These are phyloP conservation scores for Xylariaceae sp. DNA, from an alignment of 2,329 filamentous ascomycete species.

Conservation along the genomic window DNA sequence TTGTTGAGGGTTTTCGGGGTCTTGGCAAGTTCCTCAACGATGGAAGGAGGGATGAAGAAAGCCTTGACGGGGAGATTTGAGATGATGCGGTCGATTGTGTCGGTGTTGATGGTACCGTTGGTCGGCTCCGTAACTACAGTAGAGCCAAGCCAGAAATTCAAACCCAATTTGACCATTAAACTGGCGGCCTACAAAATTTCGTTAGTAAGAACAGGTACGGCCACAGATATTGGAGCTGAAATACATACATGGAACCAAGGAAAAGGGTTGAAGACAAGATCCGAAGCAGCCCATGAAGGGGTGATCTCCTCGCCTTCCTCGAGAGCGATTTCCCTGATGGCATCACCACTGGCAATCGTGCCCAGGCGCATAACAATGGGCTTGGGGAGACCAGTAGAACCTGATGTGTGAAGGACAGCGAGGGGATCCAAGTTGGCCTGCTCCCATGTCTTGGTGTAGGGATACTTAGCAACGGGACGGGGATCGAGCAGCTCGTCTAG, in stretches of 20 bases:
- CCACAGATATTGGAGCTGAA: not conserved
- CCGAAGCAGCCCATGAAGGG: constrained; percentile 18
- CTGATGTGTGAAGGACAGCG: constrained; percentile 23
- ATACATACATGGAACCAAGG: constrained; percentile 23
- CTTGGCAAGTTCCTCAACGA: constrained; percentile 22
- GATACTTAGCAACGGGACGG: constrained; percentile 19
- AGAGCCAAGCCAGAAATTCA: constrained; percentile 24
- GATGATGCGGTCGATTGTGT: constrained; percentile 23
- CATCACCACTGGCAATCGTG: constrained; percentile 22
- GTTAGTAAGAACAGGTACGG: not conserved
- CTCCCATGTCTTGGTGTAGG: constrained; percentile 22
- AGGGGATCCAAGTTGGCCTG: constrained; percentile 20
- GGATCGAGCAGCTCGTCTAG: constrained; percentile 20
- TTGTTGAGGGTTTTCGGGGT: constrained; percentile 18
- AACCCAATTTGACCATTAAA: constrained; percentile 23
- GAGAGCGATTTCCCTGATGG: constrained; percentile 20
- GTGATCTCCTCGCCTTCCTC: constrained; percentile 21
- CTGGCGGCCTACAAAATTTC: constrained; percentile 15
- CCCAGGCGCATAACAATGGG: constrained; percentile 23
- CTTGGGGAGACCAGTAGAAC: constrained; percentile 24
- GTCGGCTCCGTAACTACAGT: constrained; percentile 22
- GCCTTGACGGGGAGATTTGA: constrained; percentile 21
- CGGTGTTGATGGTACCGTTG: constrained; percentile 22
- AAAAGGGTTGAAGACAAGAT: constrained; percentile 23
- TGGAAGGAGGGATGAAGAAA: constrained; percentile 24